Conservation (phyloP, 805 yeast species). For the Sporopachydermia lactativora region DNA sequence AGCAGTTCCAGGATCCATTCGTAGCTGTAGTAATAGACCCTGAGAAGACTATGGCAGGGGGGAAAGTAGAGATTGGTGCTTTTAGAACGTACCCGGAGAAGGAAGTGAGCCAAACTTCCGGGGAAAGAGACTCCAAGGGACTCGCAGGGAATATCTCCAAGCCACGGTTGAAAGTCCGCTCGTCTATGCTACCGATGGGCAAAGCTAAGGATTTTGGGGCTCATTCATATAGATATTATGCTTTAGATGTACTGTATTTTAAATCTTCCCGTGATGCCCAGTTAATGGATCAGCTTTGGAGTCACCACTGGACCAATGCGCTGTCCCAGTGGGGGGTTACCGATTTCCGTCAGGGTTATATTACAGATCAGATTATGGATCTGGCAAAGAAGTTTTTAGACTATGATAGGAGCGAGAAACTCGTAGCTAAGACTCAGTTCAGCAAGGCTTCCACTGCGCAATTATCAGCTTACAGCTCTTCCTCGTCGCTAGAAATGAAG, state of each 20-base stretch:
- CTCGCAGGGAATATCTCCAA: slow-evolving; percentile 8
- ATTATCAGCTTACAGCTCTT: too few relatives aligned
- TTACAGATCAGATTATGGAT: neutral
- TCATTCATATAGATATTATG: slow-evolving; percentile 56
- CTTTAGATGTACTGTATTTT: slow-evolving; percentile 48
- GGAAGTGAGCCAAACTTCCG: slow-evolving; percentile 14
- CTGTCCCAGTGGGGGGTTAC: slow-evolving; percentile 18
- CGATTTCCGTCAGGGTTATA: slow-evolving; percentile 3
- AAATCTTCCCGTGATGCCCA: slow-evolving; percentile 34
- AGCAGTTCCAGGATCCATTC: slow-evolving; percentile 83
- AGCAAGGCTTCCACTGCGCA: too few relatives aligned
- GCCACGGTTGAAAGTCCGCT: slow-evolving; percentile 6
- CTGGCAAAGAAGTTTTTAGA: slow-evolving; percentile 2
- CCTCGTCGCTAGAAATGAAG: too few relatives aligned
- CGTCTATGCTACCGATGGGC: slow-evolving; percentile 27
- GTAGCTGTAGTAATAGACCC: slow-evolving; percentile 86
- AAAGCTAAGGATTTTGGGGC: slow-evolving; percentile 54
- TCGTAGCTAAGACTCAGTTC: too few relatives aligned
- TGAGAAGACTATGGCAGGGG: slow-evolving; percentile 43
- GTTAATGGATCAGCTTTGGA: slow-evolving; percentile 29
- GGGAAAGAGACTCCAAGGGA: slow-evolving; percentile 9
- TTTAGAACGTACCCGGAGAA: slow-evolving; percentile 52
- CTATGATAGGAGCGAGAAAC: slow-evolving; percentile 2
- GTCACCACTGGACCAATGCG: slow-evolving; percentile 32
- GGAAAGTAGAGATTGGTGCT: slow-evolving; percentile 74